Percentiles rank a stretch among this genome's conserved stretches.
These are phyloP conservation scores for Spiraea crenata DNA, from an alignment of 331 rosid genomes.

Conservation along the genomic window DNA sequence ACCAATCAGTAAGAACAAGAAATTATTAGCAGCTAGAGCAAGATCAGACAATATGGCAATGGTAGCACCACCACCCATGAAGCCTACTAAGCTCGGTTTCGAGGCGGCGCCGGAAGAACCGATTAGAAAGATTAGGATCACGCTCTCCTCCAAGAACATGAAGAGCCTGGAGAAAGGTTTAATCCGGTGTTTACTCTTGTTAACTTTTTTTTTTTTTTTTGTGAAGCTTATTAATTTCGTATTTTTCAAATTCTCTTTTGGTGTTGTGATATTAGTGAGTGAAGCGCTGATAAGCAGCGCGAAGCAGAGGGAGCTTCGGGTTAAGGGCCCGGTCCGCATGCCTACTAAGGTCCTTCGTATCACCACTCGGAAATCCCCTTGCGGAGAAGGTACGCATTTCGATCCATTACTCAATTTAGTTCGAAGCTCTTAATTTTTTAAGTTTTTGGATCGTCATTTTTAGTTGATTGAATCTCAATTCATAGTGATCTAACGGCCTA, in stretches of 20 bases:
- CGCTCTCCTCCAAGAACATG: conserved; percentile 36
- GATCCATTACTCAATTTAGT: too few relatives aligned
- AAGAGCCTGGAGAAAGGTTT: conserved; percentile 39
- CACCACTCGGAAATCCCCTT: conserved; percentile 48
- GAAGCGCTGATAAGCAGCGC: conserved; percentile 28
- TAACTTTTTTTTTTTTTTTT: neutral
- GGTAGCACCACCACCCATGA: conserved; percentile 8
- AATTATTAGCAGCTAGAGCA: too few relatives aligned
- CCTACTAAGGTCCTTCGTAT: conserved; percentile 55
- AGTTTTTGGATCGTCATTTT: too few relatives aligned
- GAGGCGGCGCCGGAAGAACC: conserved; percentile 18
- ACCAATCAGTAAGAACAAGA: too few relatives aligned
- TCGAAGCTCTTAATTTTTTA: too few relatives aligned
- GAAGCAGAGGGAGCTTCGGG: conserved; percentile 48
- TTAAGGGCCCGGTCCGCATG: conserved; percentile 73
- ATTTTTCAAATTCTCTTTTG: neutral
- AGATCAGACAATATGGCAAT: conserved; percentile 9
- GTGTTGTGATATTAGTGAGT: conserved; percentile 30
- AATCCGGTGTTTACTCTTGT: neutral
- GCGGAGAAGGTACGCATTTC: conserved; percentile 48
- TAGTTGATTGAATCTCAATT: too few relatives aligned
- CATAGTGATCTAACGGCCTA: too few relatives aligned
- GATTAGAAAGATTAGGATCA: conserved; percentile 32
- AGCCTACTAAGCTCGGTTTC: conserved; percentile 31
- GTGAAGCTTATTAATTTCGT: neutral